These are phyloP conservation scores for Zygoascus hellenicus DNA, from an alignment of 1,139 yeast species.

Conservation along the genomic window DNA sequence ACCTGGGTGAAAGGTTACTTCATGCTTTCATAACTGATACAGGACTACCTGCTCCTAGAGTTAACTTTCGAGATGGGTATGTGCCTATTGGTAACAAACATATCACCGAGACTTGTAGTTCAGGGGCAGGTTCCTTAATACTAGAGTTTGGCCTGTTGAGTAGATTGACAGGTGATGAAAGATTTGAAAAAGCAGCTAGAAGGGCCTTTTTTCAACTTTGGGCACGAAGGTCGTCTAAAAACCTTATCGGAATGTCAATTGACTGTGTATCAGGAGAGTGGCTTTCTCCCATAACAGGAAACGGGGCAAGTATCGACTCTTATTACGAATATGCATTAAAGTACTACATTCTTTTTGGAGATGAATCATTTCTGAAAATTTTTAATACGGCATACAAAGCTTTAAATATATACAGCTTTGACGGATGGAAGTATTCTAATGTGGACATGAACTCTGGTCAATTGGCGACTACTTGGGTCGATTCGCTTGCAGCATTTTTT, in stretches of 20 bases:
- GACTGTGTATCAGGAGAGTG: constrained; percentile 55
- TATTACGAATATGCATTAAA: constrained; percentile 86
- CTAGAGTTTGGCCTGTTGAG: constrained; percentile 74
- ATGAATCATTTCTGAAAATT: constrained; percentile 51
- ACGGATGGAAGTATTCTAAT: constrained; percentile 58
- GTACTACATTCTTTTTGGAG: constrained; percentile 66
- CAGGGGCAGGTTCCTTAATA: constrained; percentile 82
- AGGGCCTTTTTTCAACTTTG: constrained; percentile 66
- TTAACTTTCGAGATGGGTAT: constrained; percentile 55
- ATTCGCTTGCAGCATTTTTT: constrained; percentile 81
- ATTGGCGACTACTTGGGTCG: constrained; percentile 63
- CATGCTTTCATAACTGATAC: constrained; percentile 57
- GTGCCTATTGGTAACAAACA: constrained; percentile 29
- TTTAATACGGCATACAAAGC: constrained; percentile 59
- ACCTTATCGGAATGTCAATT: constrained; percentile 73
- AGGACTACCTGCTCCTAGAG: constrained; percentile 67
- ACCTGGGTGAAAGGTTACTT: constrained; percentile 60
- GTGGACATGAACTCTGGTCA: constrained; percentile 51
- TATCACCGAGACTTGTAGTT: constrained; percentile 64
- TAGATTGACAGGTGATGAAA: constrained; percentile 62
- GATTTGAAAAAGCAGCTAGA: constrained; percentile 59
- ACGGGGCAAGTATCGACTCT: constrained; percentile 93
- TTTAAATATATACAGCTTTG: constrained; percentile 43
- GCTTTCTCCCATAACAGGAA: constrained; percentile 62
- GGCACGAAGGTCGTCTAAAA: constrained; percentile 55